Conservation (phyloP, 139 green algal genomes). For the Chlorella sp. region DNA sequence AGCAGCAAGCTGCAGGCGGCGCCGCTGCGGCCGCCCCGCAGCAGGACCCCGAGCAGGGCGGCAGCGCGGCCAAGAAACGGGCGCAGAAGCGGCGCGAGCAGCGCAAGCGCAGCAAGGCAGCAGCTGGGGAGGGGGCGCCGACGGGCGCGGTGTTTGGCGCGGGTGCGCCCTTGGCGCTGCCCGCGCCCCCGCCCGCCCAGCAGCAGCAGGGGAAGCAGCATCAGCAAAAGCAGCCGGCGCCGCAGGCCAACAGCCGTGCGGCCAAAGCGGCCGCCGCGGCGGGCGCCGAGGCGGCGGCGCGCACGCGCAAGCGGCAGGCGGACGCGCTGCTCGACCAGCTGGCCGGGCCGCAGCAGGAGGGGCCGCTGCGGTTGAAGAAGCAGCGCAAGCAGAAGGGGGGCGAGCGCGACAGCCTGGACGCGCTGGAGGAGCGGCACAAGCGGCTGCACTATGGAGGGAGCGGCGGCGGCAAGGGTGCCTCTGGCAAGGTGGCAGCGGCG, state of each 20-base stretch:
- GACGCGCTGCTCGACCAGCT: constrained; percentile 36
- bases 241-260: background rate
- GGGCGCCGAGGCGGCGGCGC: constrained; percentile 20
- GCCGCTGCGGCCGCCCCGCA: background rate
- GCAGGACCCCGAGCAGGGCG: background rate
- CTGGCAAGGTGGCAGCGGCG: constrained; percentile 7
- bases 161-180: too few species aligned
- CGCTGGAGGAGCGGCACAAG: constrained; percentile 38
- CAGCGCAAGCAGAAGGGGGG: constrained; percentile 18
- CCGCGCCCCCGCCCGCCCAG: background rate
- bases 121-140: constrained; percentile 10
- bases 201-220: constrained; percentile 4
- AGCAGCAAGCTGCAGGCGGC: background rate
- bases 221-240: background rate
- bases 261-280: background rate
- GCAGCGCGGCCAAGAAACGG: background rate
- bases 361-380: background rate
- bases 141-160: too few species aligned
- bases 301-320: constrained; percentile 18
- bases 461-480: constrained; percentile 10
- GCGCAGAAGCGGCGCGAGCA: constrained; percentile 3
- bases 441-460: background rate
- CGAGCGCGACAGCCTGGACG: constrained; percentile 45
- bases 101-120: constrained; percentile 12
- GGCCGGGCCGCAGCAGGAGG: background rate